Conservation (phyloP, 1,284 basidiomycete species). For the Cryptococcus sp. region DNA sequence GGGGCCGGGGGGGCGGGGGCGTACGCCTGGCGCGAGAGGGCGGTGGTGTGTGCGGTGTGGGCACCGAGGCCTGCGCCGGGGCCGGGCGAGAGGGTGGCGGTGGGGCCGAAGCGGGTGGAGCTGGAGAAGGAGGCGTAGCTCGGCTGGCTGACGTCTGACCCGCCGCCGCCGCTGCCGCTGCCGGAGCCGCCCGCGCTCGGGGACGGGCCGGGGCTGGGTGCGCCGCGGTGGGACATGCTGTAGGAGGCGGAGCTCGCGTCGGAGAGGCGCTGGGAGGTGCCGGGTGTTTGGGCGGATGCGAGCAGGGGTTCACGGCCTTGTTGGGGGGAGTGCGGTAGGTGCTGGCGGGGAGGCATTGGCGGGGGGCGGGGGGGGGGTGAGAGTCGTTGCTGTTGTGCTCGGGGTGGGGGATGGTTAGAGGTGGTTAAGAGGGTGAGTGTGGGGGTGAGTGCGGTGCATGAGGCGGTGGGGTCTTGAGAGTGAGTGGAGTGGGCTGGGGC, state of each 20-base stretch:
- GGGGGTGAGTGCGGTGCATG: too few species aligned
- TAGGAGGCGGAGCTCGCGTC: slow-evolving; percentile 33
- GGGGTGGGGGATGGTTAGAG: too few species aligned
- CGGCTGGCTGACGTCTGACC: neutral
- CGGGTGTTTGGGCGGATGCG: slow-evolving; percentile 29
- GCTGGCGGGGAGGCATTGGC: neutral
- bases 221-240: slow-evolving; percentile 17
- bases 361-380: neutral
- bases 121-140: slow-evolving; percentile 19
- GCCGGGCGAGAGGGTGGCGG: slow-evolving; percentile 20
- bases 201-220: too few species aligned
- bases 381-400: too few species aligned
- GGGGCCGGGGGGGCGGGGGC: neutral
- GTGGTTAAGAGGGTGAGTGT: too few species aligned
- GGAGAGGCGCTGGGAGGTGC: slow-evolving; percentile 36
- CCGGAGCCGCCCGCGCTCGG: neutral
- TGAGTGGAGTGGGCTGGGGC: too few species aligned
- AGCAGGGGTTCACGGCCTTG: slow-evolving; percentile 37
- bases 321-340: slow-evolving; percentile 17
- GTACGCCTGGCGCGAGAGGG: too few species aligned
- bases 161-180: too few species aligned
- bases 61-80: slow-evolving; percentile 2
- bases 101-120: slow-evolving; percentile 23
- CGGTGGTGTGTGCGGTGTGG: neutral
- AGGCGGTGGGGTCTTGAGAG: too few species aligned